A percentile compares a stretch with the other conserved stretches of the same genome.
phyloP scores from a whole-genome alignment of 805 yeast genomes.

The Cyberlindnera amylophila region DNA sequence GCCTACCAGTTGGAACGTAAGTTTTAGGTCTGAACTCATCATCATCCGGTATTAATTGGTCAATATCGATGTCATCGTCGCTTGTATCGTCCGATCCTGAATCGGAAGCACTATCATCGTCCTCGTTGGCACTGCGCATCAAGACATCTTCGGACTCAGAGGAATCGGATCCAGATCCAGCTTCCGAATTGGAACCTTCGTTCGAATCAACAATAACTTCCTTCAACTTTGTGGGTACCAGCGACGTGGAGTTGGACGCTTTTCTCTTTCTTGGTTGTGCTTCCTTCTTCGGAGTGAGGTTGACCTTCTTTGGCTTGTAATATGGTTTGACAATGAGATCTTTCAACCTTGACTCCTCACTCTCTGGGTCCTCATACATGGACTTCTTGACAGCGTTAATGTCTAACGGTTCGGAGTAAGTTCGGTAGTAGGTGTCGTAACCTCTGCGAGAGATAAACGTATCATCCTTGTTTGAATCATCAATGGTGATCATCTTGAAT shows the following conservation, averaged over 20 bases:
- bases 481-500: conserved; percentile 32
- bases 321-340: conserved; percentile 13
- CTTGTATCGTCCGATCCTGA: no score
- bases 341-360: conserved; percentile 27
- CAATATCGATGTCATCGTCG: conserved; percentile 5
- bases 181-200: neutral
- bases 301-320: conserved; percentile 3
- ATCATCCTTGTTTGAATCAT: conserved; percentile 32
- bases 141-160: no score
- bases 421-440: conserved; percentile 31
- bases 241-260: neutral
- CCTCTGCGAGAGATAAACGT: conserved; percentile 32
- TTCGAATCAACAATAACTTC: conserved; percentile 12
- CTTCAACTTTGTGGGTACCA: neutral
- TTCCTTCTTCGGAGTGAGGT: neutral
- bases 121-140: conserved; percentile 1
- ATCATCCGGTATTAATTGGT: conserved; percentile 9
- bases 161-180: conserved; percentile 4
- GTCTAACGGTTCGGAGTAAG: conserved; percentile 24
- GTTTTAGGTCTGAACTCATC: conserved; percentile 28
- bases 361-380: conserved; percentile 23
- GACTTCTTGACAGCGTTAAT: conserved; percentile 21
- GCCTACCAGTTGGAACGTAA: conserved; percentile 8
- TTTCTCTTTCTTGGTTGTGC: no score
- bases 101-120: conserved; percentile 1